Base-by-base conservation (phyloP, 2,329 filamentous ascomycete genomes). In the Exophiala xenobiotica region DNA sequence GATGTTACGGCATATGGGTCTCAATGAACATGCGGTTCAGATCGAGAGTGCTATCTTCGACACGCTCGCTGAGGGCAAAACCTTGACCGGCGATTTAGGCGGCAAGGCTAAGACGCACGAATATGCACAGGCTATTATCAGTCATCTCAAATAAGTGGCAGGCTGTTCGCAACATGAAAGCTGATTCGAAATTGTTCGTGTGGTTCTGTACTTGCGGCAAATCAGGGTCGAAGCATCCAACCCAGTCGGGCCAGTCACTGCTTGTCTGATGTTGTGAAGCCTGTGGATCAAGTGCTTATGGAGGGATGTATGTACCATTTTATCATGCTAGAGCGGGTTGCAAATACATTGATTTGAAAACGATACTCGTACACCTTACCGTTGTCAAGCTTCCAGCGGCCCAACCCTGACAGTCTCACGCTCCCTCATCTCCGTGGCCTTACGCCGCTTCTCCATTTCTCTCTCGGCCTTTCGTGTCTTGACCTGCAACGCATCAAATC, bases 1-100 rank as follows among this genome's bases (percentile, higher is more conserved):
- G 93, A 99, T 99, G 93, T 78, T 99, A 81, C 86, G 93, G 75
- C 93, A 99, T 78, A 99, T 99, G 93, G 85, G 88, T 67, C 81
- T 99, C 61, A 85, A 77, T 72, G 80, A 89, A 59, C 85, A 97
- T 72, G 93, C 93, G 63, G 73, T 79, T 71, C 85, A 84, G 72
- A 97, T 99, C 69, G 89, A 97, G 81, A 87, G 83, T 74, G 93
- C 93, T 62, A 95, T 92, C 68, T 97, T 99, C 74, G 88, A 88
- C 71, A 95, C 91, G 56, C 82, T 99, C 62, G 87, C 90, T 55
- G 91, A 99, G 81, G 93, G 93, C 78, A 96, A 96, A 86, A 73
- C 83, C 57, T 83, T 99, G 73, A 99, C 93, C 26, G 92, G 93
- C 67, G 93, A 99, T 74, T 79, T 99, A 65, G 93, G 93, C 65